A percentile compares a stretch with the other conserved stretches of the same genome.
Conservation (phyloP, 2,329 filamentous ascomycete genomes). For the Huntiella savannae region DNA sequence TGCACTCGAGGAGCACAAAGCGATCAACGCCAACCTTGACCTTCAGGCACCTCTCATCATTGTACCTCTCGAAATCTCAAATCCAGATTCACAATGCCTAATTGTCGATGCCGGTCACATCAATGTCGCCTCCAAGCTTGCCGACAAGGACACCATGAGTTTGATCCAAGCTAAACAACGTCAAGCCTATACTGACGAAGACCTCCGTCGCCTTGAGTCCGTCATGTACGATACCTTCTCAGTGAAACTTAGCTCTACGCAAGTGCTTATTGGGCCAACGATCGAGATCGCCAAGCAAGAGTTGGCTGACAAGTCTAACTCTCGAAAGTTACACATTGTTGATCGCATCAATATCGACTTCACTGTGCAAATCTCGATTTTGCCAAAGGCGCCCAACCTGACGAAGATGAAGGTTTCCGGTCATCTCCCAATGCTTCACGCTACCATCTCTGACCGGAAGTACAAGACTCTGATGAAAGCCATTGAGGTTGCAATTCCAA, state of each 20-base stretch:
- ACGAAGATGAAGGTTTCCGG: constrained; percentile 84
- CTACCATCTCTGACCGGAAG: constrained; percentile 79
- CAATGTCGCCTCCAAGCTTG: constrained; percentile 80
- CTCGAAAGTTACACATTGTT: constrained; percentile 67
- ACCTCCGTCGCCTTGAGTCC: constrained; percentile 71
- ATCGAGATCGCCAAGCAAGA: constrained; percentile 79
- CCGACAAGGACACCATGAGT: constrained; percentile 75
- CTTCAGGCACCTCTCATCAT: constrained; percentile 93
- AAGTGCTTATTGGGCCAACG: constrained; percentile 85
- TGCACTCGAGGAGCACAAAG: constrained; percentile 93
- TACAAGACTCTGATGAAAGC: constrained; percentile 95
- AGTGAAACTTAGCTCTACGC: constrained; percentile 81
- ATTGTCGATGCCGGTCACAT: constrained; percentile 95
- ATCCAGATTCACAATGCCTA: constrained; percentile 62
- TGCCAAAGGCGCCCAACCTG: constrained; percentile 87
- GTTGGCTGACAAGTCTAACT: constrained; percentile 46
- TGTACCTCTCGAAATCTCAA: constrained; percentile 78
- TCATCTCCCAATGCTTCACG: constrained; percentile 79
- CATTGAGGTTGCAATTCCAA: constrained; percentile 86
- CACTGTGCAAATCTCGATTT: constrained; percentile 82
- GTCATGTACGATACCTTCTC: constrained; percentile 97
- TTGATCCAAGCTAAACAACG: constrained; percentile 84
- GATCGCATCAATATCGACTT: constrained; percentile 97
- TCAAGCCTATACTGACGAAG: constrained; percentile 70
- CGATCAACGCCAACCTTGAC: constrained; percentile 87